These are phyloP conservation scores for Prototheca stagnorum DNA, from an alignment of 163 green algal genomes.

Conservation along the genomic window DNA sequence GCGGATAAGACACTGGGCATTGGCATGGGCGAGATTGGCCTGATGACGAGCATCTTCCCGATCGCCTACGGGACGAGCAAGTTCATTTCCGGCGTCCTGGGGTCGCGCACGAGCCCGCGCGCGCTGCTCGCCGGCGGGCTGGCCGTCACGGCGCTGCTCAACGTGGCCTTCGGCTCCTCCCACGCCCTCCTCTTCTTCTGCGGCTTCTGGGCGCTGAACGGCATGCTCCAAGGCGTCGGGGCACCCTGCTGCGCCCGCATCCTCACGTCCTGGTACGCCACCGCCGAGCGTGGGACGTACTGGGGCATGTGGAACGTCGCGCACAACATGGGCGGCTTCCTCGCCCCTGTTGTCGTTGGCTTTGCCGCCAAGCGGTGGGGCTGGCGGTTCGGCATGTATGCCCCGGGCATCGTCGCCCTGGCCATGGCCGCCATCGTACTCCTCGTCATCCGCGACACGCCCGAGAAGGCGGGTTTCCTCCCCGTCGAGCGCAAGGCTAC, in stretches of 20 bases:
- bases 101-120: constrained; percentile 55
- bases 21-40: constrained; percentile 68
- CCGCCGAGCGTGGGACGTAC: constrained; percentile 72
- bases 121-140: constrained; percentile 76
- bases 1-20: constrained; percentile 61
- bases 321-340: constrained; percentile 91
- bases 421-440: constrained; percentile 65
- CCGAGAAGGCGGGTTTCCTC: constrained; percentile 60
- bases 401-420: constrained; percentile 72
- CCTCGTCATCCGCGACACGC: constrained; percentile 58
- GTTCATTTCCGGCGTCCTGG: constrained; percentile 81
- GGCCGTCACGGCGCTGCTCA: constrained; percentile 68
- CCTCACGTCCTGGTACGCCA: constrained; percentile 86
- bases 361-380: constrained; percentile 63
- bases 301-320: constrained; percentile 97
- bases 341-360: constrained; percentile 77
- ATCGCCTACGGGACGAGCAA: constrained; percentile 84
- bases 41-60: constrained; percentile 89
- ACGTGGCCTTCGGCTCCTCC: constrained; percentile 78
- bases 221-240: constrained; percentile 83
- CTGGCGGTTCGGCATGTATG: constrained; percentile 80
- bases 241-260: constrained; percentile 85
- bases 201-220: constrained; percentile 79
- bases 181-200: constrained; percentile 70
- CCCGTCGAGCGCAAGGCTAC: constrained; percentile 52